Evolutionary conservation across 768 basidiomycete genomes (phyloP).

Genomic region (Hypsizygus marmoreus): DNA sequence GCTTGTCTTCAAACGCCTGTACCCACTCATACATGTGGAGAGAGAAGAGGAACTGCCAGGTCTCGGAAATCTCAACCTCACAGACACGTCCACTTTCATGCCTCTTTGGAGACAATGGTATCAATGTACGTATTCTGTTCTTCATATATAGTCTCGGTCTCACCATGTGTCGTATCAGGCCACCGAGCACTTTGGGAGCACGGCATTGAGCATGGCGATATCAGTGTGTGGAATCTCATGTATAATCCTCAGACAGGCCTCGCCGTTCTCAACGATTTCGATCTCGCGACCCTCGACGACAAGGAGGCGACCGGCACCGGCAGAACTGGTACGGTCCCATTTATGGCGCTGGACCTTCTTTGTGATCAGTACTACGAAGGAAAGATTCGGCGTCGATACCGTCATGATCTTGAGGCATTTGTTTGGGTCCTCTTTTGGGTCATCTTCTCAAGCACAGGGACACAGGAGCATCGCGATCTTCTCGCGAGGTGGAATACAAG

Average conservation of each 20-base stretch:
- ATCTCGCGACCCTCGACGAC: conserved; percentile 20
- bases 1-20: too few relatives aligned
- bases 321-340: conserved; percentile 28
- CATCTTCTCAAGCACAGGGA: too few relatives aligned
- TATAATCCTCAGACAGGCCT: conserved; percentile 13
- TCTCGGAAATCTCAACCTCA: too few relatives aligned
- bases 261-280: conserved; percentile 31
- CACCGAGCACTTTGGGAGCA: conserved; percentile 27
- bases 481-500: too few relatives aligned
- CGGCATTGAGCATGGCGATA: conserved; percentile 29
- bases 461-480: too few relatives aligned
- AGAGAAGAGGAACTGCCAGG: too few relatives aligned
- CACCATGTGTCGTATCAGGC: too few relatives aligned
- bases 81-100: too few relatives aligned
- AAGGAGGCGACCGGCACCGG: conserved; percentile 8
- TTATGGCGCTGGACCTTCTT: conserved; percentile 34
- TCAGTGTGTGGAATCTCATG: conserved; percentile 33
- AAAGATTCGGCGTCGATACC: conserved; percentile 21
- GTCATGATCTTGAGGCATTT: conserved; percentile 36
- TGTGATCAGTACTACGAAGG: conserved; percentile 12
- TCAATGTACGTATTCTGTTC: too few relatives aligned
- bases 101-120: too few relatives aligned
- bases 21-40: too few relatives aligned
- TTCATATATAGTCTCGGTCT: too few relatives aligned
- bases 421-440: conserved; percentile 27